These are phyloP conservation scores for Microstegium vimineum DNA, from an alignment of 176 grass and related monocot genomes.

Conservation along the genomic window DNA sequence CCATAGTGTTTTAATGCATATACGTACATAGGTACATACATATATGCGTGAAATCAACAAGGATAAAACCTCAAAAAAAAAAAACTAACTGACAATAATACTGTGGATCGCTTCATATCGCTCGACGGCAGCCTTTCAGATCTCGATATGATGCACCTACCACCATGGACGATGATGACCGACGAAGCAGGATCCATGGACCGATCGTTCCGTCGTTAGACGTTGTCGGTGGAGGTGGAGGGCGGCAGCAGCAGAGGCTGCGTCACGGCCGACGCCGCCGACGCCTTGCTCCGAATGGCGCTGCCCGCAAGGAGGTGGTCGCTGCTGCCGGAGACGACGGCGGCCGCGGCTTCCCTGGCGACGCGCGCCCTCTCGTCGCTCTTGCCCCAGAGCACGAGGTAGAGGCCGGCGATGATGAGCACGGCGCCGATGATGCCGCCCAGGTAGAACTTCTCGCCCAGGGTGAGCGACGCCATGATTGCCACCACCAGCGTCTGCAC, in stretches of 20 bases:
- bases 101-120: neutral
- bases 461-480: constrained; percentile 79
- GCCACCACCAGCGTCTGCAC: constrained; percentile 95
- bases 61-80: neutral
- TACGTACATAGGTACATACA: neutral
- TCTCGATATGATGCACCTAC: too few species aligned
- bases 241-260: constrained; percentile 83
- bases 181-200: too few species aligned
- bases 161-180: too few species aligned
- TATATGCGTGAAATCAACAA: neutral
- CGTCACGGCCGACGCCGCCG: constrained; percentile 46
- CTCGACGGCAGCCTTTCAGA: too few species aligned
- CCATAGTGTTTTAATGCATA: neutral
- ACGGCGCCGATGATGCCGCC: too few species aligned
- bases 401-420: too few species aligned
- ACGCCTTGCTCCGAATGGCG: constrained; percentile 24
- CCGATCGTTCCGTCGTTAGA: constrained; percentile 21
- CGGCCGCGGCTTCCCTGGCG: constrained; percentile 11
- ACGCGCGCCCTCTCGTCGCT: too few species aligned
- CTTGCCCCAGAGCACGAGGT: too few species aligned
- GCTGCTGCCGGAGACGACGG: neutral
- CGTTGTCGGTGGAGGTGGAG: constrained; percentile 48
- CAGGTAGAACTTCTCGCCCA: constrained; percentile 85
- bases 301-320: neutral
- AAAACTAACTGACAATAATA: neutral